These are phyloP conservation scores for Penicillium brasilianum DNA, from an alignment of 2,329 filamentous ascomycete genomes.

Conservation along the genomic window DNA sequence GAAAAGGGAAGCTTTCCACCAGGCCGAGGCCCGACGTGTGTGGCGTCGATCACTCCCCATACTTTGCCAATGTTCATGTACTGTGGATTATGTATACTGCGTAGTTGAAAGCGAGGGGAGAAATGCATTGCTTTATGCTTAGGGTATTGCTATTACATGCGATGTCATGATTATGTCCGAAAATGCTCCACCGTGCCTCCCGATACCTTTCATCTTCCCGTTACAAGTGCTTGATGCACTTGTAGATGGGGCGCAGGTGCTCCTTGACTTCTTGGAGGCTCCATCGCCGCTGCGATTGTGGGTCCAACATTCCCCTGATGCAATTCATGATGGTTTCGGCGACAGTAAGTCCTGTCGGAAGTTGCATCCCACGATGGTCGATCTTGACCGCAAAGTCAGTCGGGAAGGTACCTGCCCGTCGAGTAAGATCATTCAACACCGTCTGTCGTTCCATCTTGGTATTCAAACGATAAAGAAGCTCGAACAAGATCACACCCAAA, in stretches of 20 bases:
- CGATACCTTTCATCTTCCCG: background rate
- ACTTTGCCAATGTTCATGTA: background rate
- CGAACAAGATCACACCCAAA: conserved; percentile 66
- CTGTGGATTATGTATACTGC: background rate
- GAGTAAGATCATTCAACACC: conserved; percentile 49
- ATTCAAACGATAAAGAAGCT: conserved; percentile 62
- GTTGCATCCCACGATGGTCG: conserved; percentile 34
- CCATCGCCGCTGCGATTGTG: conserved; percentile 44
- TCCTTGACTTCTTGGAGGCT: conserved; percentile 43
- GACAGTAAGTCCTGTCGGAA: conserved; percentile 36
- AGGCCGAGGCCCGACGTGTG: conserved; percentile 25
- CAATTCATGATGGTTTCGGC: conserved; percentile 43
- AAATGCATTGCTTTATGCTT: conserved; percentile 23
- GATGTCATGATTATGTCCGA: background rate
- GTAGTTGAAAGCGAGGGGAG: conserved; percentile 7
- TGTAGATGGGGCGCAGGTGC: conserved; percentile 39
- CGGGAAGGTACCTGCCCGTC: conserved; percentile 40
- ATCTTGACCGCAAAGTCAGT: conserved; percentile 46
- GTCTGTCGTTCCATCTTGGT: conserved; percentile 56
- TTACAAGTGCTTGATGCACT: conserved; percentile 24
- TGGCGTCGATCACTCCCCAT: conserved; percentile 14
- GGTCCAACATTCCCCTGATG: conserved; percentile 50
- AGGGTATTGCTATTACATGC: conserved; percentile 20
- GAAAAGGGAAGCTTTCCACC: conserved; percentile 15
- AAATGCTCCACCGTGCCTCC: background rate